Base-by-base conservation (phyloP, 208 protist species). In the Leishmania tarentolae region DNA sequence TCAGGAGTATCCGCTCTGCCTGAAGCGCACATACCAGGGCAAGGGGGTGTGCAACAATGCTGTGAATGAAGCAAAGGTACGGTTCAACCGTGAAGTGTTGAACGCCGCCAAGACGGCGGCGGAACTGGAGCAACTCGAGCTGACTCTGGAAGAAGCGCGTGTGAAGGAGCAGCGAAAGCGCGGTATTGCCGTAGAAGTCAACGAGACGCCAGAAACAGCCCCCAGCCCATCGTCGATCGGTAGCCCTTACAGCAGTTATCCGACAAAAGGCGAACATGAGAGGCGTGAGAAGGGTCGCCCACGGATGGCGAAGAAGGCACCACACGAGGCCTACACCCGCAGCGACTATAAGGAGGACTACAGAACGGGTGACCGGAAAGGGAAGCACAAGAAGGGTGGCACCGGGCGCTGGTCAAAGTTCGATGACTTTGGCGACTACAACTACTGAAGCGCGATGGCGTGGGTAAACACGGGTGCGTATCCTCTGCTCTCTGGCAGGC, bases 331-430 rank as follows among this genome's bases (percentile, higher is more conserved):
- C 28, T 81, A 78, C 78, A 86, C 82, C 37, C 84, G 93, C 15
- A 84, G 82, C 5, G 91, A 97, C 65, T 95, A 97, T 79, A 81
- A 92, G 59, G 44, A 81, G 46, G 88, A 95, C 72, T 66, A 78
- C 52, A 82, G 89, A 44, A 84, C 84, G 17, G 85, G 87, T 24
- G 88, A 88, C 6, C 89, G 92, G 5, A 91, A 89, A 42, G 87
- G 83, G 3, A 97, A 97, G 74, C 92, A 97, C 73, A 82, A 91
- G 76, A 97, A 97, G 76, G 90, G 92, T 59, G 79, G 84, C 28
- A 61, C 78, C 9, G 84, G 84, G 28, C 88, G 87, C 42, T 93
- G 92, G 89, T 81, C 73, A 35, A 83, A 75, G 40, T 94, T 79
- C 75, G 86, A 89, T 53, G 75, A 76, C 9, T 73, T 86, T 28